These are phyloP conservation scores for Naganishia sp. DNA, from an alignment of 1,284 basidiomycete species.

Conservation along the genomic window DNA sequence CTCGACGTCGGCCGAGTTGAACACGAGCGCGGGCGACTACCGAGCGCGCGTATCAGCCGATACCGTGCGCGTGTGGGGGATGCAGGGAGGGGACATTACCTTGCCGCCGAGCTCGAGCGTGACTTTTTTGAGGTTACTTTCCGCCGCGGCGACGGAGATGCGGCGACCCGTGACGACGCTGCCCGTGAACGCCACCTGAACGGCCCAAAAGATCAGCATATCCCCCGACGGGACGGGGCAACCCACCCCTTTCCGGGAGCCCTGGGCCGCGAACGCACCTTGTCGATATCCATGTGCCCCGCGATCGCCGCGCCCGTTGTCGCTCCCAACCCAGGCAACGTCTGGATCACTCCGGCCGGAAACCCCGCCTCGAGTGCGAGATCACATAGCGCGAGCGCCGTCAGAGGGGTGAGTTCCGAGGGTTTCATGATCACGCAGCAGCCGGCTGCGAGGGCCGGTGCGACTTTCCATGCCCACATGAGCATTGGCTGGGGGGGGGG, in stretches of 20 bases:
- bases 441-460: slow-evolving; percentile 76
- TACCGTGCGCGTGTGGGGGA: not conserved
- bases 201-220: too few relatives aligned
- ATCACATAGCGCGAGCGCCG: slow-evolving; percentile 66
- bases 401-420: slow-evolving; percentile 86
- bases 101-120: slow-evolving; percentile 54
- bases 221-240: too few relatives aligned
- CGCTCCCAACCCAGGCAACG: slow-evolving; percentile 75
- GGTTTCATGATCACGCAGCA: slow-evolving; percentile 61
- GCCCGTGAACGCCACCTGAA: slow-evolving; percentile 57
- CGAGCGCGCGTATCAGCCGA: not conserved
- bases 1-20: slow-evolving; percentile 51
- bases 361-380: slow-evolving; percentile 61
- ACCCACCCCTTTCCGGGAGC: too few relatives aligned
- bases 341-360: slow-evolving; percentile 90
- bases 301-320: slow-evolving; percentile 82
- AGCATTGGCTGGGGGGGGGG: slow-evolving; percentile 18
- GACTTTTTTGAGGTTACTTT: slow-evolving; percentile 56
- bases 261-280: slow-evolving; percentile 55
- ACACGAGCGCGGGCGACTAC: slow-evolving; percentile 46
- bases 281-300: slow-evolving; percentile 75
- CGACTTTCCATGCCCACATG: slow-evolving; percentile 69
- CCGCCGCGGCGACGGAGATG: slow-evolving; percentile 78
- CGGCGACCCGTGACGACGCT: slow-evolving; percentile 77
- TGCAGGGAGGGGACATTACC: not conserved